phyloP scores from a whole-genome alignment of 805 yeast species.

The Kazachstania martiniae region DNA sequence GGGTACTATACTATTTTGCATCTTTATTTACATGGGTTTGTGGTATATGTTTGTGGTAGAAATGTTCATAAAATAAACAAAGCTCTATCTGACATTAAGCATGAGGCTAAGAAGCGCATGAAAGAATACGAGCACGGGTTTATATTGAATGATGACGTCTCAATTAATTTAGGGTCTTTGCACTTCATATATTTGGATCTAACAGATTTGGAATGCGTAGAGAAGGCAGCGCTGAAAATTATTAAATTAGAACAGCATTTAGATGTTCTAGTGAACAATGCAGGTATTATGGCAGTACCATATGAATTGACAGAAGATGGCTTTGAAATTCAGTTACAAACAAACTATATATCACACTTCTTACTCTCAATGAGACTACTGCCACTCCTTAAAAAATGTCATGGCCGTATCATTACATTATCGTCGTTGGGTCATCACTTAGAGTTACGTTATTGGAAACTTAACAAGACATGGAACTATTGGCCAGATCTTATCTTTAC shows the following conservation, averaged over 20 bases:
- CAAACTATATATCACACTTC: conserved; percentile 69
- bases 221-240: conserved; percentile 39
- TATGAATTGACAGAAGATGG: conserved; percentile 51
- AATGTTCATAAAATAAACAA: conserved; percentile 42
- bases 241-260: conserved; percentile 36
- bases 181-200: conserved; percentile 47
- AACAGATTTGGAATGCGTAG: conserved; percentile 36
- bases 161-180: conserved; percentile 37
- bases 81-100: conserved; percentile 44
- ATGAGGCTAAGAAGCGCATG: conserved; percentile 36
- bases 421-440: conserved; percentile 58
- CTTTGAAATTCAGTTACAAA: conserved; percentile 71
- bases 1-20: conserved; percentile 72
- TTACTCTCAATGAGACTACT: conserved; percentile 52
- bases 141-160: not conserved
- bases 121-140: conserved; percentile 3
- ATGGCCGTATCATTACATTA: conserved; percentile 44
- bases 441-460: conserved; percentile 36
- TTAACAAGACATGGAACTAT: conserved; percentile 38
- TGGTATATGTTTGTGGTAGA: conserved; percentile 67
- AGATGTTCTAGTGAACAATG: conserved; percentile 62
- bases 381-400: conserved; percentile 36
- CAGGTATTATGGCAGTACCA: conserved; percentile 76
- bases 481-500: conserved; percentile 61
- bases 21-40: conserved; percentile 67